phyloP scores from a whole-genome alignment of 176 grass and related monocot genomes.

The Juncus effusus region DNA sequence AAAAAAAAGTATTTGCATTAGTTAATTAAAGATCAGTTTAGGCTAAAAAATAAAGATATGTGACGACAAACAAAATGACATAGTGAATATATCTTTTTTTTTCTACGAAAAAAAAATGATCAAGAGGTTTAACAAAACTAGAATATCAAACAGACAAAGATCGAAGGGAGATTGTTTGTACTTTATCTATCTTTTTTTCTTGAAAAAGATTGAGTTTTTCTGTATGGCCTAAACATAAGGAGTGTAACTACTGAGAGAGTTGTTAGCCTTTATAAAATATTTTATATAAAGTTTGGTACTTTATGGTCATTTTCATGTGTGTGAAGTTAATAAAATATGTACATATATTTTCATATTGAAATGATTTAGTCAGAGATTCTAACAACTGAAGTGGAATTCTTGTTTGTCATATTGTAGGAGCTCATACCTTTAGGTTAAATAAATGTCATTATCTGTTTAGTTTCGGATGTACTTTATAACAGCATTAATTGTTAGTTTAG shows the following conservation, averaged over 20 bases:
- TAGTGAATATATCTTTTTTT: too few species aligned
- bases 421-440: slow-evolving; percentile 21
- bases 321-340: slow-evolving; percentile 22
- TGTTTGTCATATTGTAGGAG: slow-evolving; percentile 20
- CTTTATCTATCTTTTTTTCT: too few species aligned
- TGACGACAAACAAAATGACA: background rate
- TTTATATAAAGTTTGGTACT: slow-evolving; percentile 19
- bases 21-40: too few species aligned
- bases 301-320: slow-evolving; percentile 17
- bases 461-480: background rate
- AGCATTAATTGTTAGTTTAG: slow-evolving; percentile 18
- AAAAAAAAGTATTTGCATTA: background rate
- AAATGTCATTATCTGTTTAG: slow-evolving; percentile 28
- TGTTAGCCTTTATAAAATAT: slow-evolving; percentile 20
- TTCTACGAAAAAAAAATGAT: too few species aligned
- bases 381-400: slow-evolving; percentile 26
- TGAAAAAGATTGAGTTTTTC: too few species aligned
- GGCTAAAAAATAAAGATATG: too few species aligned
- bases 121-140: background rate
- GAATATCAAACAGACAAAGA: background rate
- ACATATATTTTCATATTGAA: slow-evolving; percentile 6
- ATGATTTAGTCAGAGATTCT: slow-evolving; percentile 31
- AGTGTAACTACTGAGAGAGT: slow-evolving; percentile 13
- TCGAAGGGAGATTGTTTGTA: too few species aligned
- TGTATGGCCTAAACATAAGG: background rate